Percentiles rank a stretch among this genome's conserved stretches.
These are phyloP conservation scores for Hypholoma fasciculare DNA, from an alignment of 768 basidiomycete genomes.

Conservation along the genomic window DNA sequence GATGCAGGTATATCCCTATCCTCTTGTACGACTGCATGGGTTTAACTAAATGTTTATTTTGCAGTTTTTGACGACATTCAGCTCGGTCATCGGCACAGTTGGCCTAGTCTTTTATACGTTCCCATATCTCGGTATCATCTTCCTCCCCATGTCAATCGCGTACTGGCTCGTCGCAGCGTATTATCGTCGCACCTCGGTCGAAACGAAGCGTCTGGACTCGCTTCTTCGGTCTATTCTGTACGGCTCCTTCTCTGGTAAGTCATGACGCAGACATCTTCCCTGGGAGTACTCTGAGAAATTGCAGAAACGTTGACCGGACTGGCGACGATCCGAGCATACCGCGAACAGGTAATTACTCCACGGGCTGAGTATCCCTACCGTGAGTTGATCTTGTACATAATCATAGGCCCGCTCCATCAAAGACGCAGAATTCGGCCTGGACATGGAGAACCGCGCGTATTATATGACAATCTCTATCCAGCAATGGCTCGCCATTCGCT, in stretches of 20 bases:
- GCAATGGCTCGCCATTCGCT: slow-evolving; percentile 61
- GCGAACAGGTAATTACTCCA: slow-evolving; percentile 42
- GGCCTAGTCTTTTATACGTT: slow-evolving; percentile 68
- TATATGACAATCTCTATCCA: slow-evolving; percentile 69
- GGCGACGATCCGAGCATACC: slow-evolving; percentile 62
- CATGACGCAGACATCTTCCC: background rate
- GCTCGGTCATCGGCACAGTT: slow-evolving; percentile 52
- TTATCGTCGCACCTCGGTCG: slow-evolving; percentile 62
- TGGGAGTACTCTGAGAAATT: too few species aligned
- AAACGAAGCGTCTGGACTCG: slow-evolving; percentile 66
- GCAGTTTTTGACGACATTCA: slow-evolving; percentile 19
- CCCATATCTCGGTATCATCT: slow-evolving; percentile 66
- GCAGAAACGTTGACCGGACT: slow-evolving; percentile 64
- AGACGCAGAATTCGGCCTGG: slow-evolving; percentile 54
- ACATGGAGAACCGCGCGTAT: slow-evolving; percentile 63
- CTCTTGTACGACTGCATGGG: background rate
- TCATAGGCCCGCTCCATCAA: slow-evolving; percentile 46
- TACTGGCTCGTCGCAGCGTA: slow-evolving; percentile 56
- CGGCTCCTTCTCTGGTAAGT: slow-evolving; percentile 54
- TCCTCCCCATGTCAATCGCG: slow-evolving; percentile 51
- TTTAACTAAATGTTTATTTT: background rate
- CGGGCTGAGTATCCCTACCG: background rate
- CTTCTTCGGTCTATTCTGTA: slow-evolving; percentile 60
- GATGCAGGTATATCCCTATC: slow-evolving; percentile 36
- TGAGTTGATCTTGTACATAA: background rate